A percentile compares a stretch with the other conserved stretches of the same genome.
phyloP scores from a whole-genome alignment of 106 monocot genomes.

The Iris macrosiphon region DNA sequence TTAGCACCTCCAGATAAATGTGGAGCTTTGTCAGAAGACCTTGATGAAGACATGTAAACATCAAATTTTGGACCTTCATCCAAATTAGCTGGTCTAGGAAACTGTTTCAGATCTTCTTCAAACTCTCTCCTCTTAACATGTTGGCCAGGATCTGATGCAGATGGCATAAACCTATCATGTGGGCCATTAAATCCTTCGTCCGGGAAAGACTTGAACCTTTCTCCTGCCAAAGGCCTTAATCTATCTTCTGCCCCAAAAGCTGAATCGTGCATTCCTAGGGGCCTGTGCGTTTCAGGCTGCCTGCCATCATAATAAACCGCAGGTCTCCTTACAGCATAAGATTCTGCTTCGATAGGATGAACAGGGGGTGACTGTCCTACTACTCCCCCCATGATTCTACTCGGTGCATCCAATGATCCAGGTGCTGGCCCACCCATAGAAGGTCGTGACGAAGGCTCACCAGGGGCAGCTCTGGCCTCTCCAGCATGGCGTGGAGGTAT shows the following conservation, averaged over 20 bases:
- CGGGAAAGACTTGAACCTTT: slow-evolving; percentile 26
- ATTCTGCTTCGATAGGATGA: slow-evolving; percentile 17
- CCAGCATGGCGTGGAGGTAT: slow-evolving; percentile 12
- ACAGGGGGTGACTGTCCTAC: neutral
- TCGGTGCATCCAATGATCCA: slow-evolving; percentile 20
- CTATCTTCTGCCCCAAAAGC: slow-evolving; percentile 22
- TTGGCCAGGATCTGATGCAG: slow-evolving; percentile 19
- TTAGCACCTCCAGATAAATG: slow-evolving; percentile 12
- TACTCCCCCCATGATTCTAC: slow-evolving; percentile 21
- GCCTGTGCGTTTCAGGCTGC: slow-evolving; percentile 17
- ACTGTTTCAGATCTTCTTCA: slow-evolving; percentile 72
- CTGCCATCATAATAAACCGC: slow-evolving; percentile 22
- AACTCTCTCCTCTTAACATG: slow-evolving; percentile 31
- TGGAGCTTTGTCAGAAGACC: slow-evolving; percentile 25
- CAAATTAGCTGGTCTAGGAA: slow-evolving; percentile 47
- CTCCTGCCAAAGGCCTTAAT: slow-evolving; percentile 36
- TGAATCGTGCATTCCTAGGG: slow-evolving; percentile 22
- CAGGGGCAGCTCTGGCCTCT: slow-evolving; percentile 15
- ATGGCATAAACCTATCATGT: slow-evolving; percentile 21
- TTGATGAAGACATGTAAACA: slow-evolving; percentile 13
- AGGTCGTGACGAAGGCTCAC: slow-evolving; percentile 17
- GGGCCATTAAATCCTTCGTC: slow-evolving; percentile 28
- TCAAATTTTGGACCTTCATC: slow-evolving; percentile 51
- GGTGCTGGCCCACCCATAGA: slow-evolving; percentile 20
- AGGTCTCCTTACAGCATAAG: slow-evolving; percentile 9